Evolutionary conservation across 108 stramenopile species (phyloP).

Genomic region (Mediolabrus comicus): DNA sequence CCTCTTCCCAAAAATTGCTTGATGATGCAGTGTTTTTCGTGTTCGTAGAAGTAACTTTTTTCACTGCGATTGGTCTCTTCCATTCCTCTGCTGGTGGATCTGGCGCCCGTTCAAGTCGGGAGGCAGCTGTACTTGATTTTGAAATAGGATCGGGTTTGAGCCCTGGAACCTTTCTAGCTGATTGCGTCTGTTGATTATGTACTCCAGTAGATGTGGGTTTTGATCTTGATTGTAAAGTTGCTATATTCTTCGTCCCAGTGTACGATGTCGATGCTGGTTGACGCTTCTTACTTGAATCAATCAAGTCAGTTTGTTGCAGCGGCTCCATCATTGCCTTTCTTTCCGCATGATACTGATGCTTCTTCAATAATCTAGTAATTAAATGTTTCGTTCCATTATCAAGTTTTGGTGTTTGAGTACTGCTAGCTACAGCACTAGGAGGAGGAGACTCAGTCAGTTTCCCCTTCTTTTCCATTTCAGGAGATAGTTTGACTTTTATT

Average conservation of each 20-base stretch:
- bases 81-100: conserved; percentile 30
- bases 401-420: neutral
- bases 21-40: conserved; percentile 17
- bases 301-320: neutral
- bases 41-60: conserved; percentile 15
- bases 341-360: neutral
- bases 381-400: neutral
- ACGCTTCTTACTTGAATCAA: too few species aligned
- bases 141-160: neutral
- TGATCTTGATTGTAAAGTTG: too few species aligned
- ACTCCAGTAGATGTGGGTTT: neutral
- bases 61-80: conserved; percentile 18
- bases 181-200: neutral
- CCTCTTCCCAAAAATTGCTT: conserved; percentile 44
- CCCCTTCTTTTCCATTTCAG: neutral
- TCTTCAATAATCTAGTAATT: neutral
- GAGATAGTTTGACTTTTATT: neutral
- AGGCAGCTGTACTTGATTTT: neutral
- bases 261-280: too few species aligned
- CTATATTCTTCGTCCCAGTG: too few species aligned
- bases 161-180: neutral
- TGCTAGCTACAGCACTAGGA: neutral
- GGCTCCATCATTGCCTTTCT: neutral
- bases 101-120: neutral
- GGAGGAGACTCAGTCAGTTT: neutral